phyloP scores from a whole-genome alignment of 208 protist genomes.

The Eutreptiella sp. region DNA sequence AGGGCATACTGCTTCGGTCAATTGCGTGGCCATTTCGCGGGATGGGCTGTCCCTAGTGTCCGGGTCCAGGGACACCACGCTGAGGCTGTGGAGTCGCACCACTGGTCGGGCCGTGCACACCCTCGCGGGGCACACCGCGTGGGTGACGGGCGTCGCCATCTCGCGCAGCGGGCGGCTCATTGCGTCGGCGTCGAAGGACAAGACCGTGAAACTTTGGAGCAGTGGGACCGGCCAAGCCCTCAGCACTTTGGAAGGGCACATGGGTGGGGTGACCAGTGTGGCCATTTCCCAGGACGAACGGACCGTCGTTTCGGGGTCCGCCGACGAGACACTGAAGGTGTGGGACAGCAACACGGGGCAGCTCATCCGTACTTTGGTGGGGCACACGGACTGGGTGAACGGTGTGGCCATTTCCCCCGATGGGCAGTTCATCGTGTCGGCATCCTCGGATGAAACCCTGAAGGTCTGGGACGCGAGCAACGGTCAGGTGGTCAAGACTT shows the following conservation, averaged over 20 bases:
- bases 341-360: constrained; percentile 21
- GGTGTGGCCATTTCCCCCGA: constrained; percentile 48
- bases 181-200: constrained; percentile 63
- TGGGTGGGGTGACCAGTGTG: constrained; percentile 45
- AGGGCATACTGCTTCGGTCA: constrained; percentile 52
- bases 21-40: constrained; percentile 64
- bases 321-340: constrained; percentile 33
- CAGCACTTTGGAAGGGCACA: constrained; percentile 71
- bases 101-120: constrained; percentile 61
- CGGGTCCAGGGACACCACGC: constrained; percentile 49
- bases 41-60: constrained; percentile 66
- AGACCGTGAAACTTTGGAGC: constrained; percentile 71
- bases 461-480: constrained; percentile 59
- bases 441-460: constrained; percentile 55
- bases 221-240: constrained; percentile 64
- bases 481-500: background rate
- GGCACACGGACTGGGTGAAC: background rate
- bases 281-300: constrained; percentile 23
- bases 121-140: constrained; percentile 62
- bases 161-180: constrained; percentile 62
- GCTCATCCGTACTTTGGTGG: background rate
- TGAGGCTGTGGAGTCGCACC: constrained; percentile 76
- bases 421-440: constrained; percentile 56
- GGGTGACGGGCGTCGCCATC: constrained; percentile 60
- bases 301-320: constrained; percentile 24